Base-by-base conservation (phyloP, 2,329 filamentous ascomycete genomes). In the Ambrosiella xylebori region DNA sequence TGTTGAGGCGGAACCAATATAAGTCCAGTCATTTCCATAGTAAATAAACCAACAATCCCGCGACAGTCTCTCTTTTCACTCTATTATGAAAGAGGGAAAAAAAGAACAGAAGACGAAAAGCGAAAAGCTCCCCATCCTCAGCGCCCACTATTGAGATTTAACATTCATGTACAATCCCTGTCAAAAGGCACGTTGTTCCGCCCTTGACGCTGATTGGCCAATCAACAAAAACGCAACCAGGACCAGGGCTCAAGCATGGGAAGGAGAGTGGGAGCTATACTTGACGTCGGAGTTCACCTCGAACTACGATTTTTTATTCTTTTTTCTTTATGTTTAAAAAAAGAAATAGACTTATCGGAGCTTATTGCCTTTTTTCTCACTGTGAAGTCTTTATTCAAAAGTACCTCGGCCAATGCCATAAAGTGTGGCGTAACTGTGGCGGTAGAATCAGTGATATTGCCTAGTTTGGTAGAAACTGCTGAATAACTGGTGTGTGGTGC, bases 131-230 rank as follows among this genome's bases (percentile, higher is more conserved):
- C 13, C 12, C 35, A 35, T 27, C 47, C 4, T 27, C 17, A 19
- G 17, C 12, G 47, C 19, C 47, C 47, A 12, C 27, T n/a, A 11
- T 11, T 13, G 9, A 51, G 27, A 35, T 35, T 51, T 7, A 11
- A 13, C 47, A 35, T 37, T 19, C 27, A 51, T 12, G 8, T 17
- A 19, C 44, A n/a, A 15, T 47, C 44, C 44, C n/a, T 51, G 47
- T 35, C 35, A 9, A 19, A 51, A 57, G 19, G 54, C 58, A 59
- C 58, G 58, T 59, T 59, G 54, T 59, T 59, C 39, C 54, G 47
- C 54, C 27, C 58, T 56, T 47, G 19, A 27, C 38, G 19, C 44
- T 59, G 53, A 59, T 59, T 59, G 58, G 58, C 49, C 49, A 27
- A 57, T 49, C 41, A 47, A 56, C 44, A 49, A 49, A 7, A 27